These are phyloP conservation scores for Hypoxylon cercidicola DNA, from an alignment of 495 filamentous ascomycete species.

Conservation along the genomic window DNA sequence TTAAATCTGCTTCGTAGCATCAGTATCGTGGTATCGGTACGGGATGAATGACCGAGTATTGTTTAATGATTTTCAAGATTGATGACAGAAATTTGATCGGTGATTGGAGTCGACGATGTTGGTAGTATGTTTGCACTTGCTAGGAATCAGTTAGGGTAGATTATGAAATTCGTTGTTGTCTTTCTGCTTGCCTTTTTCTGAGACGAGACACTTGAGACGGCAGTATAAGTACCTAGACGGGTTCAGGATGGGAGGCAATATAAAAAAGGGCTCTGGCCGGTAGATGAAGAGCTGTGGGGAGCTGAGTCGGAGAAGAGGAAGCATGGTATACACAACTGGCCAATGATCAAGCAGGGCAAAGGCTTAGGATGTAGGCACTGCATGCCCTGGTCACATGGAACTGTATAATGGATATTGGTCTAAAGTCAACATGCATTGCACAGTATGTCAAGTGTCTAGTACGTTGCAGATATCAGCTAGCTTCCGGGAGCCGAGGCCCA, in stretches of 20 bases:
- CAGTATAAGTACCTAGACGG: too few relatives aligned
- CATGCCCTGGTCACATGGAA: background rate
- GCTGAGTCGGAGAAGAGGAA: too few relatives aligned
- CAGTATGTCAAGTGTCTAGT: background rate
- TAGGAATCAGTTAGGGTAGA: background rate
- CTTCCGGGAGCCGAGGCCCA: conserved; percentile 23
- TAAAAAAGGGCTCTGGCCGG: too few relatives aligned
- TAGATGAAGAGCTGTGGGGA: too few relatives aligned
- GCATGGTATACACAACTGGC: too few relatives aligned
- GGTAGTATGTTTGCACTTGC: background rate
- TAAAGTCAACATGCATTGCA: background rate
- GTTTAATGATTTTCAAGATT: conserved; percentile 5
- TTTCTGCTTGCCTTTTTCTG: background rate
- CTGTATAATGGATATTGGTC: background rate
- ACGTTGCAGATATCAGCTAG: background rate
- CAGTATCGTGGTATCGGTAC: background rate
- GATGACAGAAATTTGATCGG: background rate
- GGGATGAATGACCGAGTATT: conserved; percentile 14
- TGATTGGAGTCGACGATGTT: background rate
- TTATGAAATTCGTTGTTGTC: conserved; percentile 1
- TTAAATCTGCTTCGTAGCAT: background rate
- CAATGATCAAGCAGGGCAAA: background rate
- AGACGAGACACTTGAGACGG: background rate
- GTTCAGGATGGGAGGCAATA: too few relatives aligned
- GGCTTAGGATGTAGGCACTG: background rate